Conservation (phyloP, 1,284 basidiomycete genomes). For the Trichosporon asahii region DNA sequence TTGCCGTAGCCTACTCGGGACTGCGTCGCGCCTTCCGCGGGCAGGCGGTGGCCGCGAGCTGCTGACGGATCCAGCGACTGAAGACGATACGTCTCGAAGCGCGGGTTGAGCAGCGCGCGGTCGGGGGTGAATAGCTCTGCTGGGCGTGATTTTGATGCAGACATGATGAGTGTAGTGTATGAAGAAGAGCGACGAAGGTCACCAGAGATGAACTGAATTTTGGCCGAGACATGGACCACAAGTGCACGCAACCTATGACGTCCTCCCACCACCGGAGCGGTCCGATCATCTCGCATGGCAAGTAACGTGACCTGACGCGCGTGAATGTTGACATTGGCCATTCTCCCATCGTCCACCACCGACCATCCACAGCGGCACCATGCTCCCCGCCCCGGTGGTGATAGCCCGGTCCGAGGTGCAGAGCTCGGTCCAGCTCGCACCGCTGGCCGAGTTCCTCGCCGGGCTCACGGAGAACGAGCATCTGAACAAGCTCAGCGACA, state of each 20-base stretch:
- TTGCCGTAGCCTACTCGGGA: slow-evolving; percentile 34
- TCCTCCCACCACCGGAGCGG: background rate
- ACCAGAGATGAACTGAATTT: background rate
- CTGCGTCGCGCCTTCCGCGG: slow-evolving; percentile 41
- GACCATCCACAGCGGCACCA: background rate
- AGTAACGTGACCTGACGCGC: background rate
- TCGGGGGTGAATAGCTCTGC: slow-evolving; percentile 34
- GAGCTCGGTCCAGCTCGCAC: slow-evolving; percentile 36
- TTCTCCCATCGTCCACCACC: background rate
- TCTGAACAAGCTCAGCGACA: slow-evolving; percentile 38
- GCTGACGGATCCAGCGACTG: slow-evolving; percentile 35
- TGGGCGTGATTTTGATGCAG: slow-evolving; percentile 14
- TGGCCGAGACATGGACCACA: background rate
- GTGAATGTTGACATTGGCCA: background rate
- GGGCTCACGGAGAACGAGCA: slow-evolving; percentile 26
- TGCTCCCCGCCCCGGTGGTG: slow-evolving; percentile 28
- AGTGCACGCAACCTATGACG: background rate
- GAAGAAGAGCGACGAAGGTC: background rate
- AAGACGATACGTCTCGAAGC: slow-evolving; percentile 48
- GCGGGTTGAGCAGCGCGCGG: slow-evolving; percentile 35
- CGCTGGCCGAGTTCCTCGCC: slow-evolving; percentile 37
- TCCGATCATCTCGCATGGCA: background rate
- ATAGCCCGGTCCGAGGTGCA: slow-evolving; percentile 34
- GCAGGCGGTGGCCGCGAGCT: slow-evolving; percentile 29
- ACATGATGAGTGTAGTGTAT: background rate